Evolutionary conservation across 2,329 filamentous ascomycete genomes (phyloP).

Genomic region (Botrytis pseudocinerea): DNA sequence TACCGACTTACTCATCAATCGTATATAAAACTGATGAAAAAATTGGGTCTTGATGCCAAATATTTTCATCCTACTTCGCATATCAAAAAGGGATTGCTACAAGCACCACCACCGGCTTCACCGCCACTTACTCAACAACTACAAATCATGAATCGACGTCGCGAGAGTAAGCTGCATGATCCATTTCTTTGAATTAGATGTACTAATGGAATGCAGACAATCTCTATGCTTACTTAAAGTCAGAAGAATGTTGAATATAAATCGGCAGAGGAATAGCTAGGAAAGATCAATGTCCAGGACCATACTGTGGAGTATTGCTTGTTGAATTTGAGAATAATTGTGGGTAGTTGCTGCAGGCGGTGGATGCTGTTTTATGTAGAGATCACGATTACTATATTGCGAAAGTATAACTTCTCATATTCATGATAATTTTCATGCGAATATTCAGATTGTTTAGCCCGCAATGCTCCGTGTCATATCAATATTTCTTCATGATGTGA

Average conservation of each 20-base stretch:
- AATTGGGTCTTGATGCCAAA: not conserved
- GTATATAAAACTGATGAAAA: not conserved
- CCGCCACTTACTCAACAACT: not conserved
- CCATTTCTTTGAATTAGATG: not conserved
- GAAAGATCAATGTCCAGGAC: not conserved
- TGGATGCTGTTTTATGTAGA: not conserved
- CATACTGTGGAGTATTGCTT: not conserved
- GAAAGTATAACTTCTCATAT: not conserved
- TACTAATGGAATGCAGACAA: not conserved
- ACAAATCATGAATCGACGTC: not conserved
- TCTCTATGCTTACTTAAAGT: not conserved
- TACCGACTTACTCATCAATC: not conserved
- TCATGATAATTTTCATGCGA: not conserved
- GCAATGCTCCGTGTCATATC: not conserved
- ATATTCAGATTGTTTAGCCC: too few species aligned
- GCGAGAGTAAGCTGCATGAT: not conserved
- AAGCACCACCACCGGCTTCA: not conserved
- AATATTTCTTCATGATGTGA: too few species aligned
- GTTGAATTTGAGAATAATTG: not conserved
- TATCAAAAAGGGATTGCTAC: not conserved
- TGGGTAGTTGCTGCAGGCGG: not conserved
- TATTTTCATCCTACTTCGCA: not conserved
- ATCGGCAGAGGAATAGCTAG: not conserved
- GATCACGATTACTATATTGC: not conserved
- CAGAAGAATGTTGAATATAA: not conserved